Conservation (phyloP, 768 basidiomycete genomes). For the Arthromyces matolae region DNA sequence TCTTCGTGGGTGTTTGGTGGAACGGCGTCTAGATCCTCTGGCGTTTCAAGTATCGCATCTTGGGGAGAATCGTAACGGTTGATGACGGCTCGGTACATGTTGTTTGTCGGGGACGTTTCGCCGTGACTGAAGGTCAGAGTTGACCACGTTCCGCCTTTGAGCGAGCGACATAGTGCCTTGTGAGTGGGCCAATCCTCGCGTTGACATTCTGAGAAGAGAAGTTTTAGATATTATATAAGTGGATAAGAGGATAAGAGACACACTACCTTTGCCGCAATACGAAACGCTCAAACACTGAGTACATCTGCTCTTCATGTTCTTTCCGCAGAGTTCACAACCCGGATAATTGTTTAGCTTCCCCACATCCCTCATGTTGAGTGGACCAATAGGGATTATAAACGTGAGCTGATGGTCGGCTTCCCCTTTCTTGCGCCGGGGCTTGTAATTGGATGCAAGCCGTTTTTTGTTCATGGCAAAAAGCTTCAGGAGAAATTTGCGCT, state of each 20-base stretch:
- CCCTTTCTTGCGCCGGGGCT: conserved; percentile 15
- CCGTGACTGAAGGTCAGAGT: conserved; percentile 20
- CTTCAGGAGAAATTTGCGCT: conserved; percentile 30
- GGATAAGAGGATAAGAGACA: neutral
- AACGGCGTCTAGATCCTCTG: conserved; percentile 5
- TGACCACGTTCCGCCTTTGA: conserved; percentile 37
- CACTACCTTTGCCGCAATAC: conserved; percentile 34
- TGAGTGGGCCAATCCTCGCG: conserved; percentile 37
- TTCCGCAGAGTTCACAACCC: conserved; percentile 39
- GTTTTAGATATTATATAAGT: neutral
- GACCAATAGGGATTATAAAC: conserved; percentile 36
- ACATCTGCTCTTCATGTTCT: conserved; percentile 30
- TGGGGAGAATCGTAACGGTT: conserved; percentile 22
- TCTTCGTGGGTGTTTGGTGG: conserved; percentile 31
- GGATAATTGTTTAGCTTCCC: conserved; percentile 30
- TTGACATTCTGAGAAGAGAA: conserved; percentile 33
- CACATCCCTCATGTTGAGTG: conserved; percentile 31
- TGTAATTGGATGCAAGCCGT: conserved; percentile 23
- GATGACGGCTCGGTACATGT: conserved; percentile 9
- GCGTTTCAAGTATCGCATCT: conserved; percentile 4
- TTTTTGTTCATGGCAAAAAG: conserved; percentile 30
- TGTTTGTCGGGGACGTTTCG: neutral
- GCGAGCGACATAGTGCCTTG: conserved; percentile 31
- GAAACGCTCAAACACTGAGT: conserved; percentile 29
- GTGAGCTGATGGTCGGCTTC: conserved; percentile 25